A percentile compares a stretch with the other conserved stretches of the same genome.
Evolutionary conservation across 768 basidiomycete genomes (phyloP).

Genomic region (Suillus plorans): DNA sequence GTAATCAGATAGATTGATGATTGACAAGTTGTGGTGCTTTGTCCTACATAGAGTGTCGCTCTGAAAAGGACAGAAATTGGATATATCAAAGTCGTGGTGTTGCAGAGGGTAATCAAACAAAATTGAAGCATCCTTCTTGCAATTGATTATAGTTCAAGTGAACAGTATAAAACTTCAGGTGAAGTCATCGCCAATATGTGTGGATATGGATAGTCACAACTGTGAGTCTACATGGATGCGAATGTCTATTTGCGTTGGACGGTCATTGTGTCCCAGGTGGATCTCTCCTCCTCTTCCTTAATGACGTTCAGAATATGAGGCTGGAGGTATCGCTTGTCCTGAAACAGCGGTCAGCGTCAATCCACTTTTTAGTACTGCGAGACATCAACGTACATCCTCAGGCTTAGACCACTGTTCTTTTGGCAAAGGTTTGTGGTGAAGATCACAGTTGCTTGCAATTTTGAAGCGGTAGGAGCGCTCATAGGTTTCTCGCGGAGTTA

Average conservation of each 20-base stretch:
- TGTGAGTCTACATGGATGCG: slow-evolving; percentile 23
- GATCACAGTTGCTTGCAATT: slow-evolving; percentile 47
- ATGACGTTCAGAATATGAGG: slow-evolving; percentile 73
- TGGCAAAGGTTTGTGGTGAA: slow-evolving; percentile 78
- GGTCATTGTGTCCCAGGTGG: slow-evolving; percentile 74
- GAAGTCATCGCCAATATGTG: slow-evolving; percentile 9
- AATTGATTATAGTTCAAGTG: neutral
- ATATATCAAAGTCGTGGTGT: neutral
- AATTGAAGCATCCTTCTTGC: neutral
- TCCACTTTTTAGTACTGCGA: neutral
- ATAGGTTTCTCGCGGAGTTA: slow-evolving; percentile 77
- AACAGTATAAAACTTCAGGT: neutral
- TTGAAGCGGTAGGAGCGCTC: slow-evolving; percentile 92
- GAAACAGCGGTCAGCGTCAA: slow-evolving; percentile 15
- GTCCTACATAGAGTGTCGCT: too few relatives aligned
- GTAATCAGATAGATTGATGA: slow-evolving; percentile 14
- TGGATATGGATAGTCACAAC: slow-evolving; percentile 15
- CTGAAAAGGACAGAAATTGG: too few relatives aligned
- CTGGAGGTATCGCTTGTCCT: slow-evolving; percentile 91
- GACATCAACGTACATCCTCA: slow-evolving; percentile 60
- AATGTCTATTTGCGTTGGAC: slow-evolving; percentile 65
- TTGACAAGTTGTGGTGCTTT: neutral
- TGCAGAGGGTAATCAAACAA: neutral
- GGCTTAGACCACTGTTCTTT: slow-evolving; percentile 78
- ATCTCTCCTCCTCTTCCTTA: slow-evolving; percentile 76